Evolutionary conservation across 2,329 filamentous ascomycete species (phyloP).

Genomic region (Cordyceps fumosorosea): DNA sequence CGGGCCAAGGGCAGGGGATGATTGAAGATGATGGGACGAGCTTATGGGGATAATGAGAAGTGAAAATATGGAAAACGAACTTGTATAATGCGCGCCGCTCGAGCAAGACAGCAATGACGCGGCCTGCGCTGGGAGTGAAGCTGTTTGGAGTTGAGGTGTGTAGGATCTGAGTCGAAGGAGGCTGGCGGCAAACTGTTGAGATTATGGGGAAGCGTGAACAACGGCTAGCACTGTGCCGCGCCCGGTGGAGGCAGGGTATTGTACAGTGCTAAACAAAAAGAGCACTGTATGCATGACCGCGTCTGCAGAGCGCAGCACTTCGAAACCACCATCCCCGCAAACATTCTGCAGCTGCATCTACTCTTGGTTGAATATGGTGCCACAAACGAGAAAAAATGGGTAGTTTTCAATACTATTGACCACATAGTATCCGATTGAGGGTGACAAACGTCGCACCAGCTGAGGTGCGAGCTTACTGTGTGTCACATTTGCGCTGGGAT

Average conservation of each 20-base stretch:
- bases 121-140: slow-evolving; percentile 9
- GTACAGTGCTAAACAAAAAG: not conserved
- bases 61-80: slow-evolving; percentile 9
- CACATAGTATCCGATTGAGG: no score
- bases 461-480: not conserved
- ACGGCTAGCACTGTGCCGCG: not conserved
- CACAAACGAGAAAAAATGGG: not conserved
- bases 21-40: slow-evolving; percentile 9
- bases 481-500: not conserved
- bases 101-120: slow-evolving; percentile 7
- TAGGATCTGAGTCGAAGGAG: slow-evolving; percentile 4
- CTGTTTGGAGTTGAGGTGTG: not conserved
- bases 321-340: not conserved
- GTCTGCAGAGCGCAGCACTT: not conserved
- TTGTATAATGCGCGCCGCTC: slow-evolving; percentile 9
- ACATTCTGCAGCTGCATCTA: not conserved
- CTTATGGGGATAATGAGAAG: not conserved
- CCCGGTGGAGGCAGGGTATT: no score
- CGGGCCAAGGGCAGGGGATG: not conserved
- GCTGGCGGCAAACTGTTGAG: slow-evolving; percentile 7
- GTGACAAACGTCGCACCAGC: not conserved
- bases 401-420: no score
- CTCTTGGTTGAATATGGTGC: not conserved
- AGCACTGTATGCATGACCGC: not conserved
- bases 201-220: not conserved